Evolutionary conservation across 2,329 filamentous ascomycete genomes (phyloP), one percentile per base, ranked within the genome.

Genomic region (Talaromyces albobiverticillius): DNA sequence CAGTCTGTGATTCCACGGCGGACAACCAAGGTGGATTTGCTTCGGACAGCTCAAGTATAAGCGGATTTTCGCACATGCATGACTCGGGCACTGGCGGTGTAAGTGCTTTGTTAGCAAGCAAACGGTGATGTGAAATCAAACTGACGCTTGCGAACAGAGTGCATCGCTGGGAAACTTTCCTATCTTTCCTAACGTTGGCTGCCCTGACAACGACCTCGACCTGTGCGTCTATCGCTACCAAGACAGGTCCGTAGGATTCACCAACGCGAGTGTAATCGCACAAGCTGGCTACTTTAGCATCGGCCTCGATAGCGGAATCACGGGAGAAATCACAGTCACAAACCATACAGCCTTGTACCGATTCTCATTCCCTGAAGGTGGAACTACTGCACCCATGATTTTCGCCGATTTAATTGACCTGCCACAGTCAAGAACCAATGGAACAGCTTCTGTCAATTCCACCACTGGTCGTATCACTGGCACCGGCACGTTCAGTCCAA

Each of bases 121-220:
- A 29, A 13, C 31, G 22, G 7, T 13, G 11, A 36, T 31, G n/a
- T n/a, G n/a, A n/a, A n/a, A 2, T 7, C 11, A 23, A 16, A 10
- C 42, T 52, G 29, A 63, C 62, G 13, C n/a, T n/a, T 57, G 69
- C 10, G 64, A 70, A 60, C 23, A 67, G 69, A 59, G 71, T 1
- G 82, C 86, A 0, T 89, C 84, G 3, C 71, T 90, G 14, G 88
- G 87, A 13, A 89, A 89, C 63, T 90, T 90, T 51, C 84, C 88
- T 0, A 73, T 90, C 1, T 90, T 90, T 59, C 79, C 86, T 0
- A 86, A 88, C 57, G 71, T 80, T 3, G 75, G 76, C 38, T 90
- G 87, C 59, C 76, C 79, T 0, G 77, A 74, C 13, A 81, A 87
- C 57, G 79, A 84, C 36, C 69, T 90, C 51, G 76, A 88, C 61